phyloP scores from a whole-genome alignment of 1,139 yeast species.

The Sugiyamaella novakii region DNA sequence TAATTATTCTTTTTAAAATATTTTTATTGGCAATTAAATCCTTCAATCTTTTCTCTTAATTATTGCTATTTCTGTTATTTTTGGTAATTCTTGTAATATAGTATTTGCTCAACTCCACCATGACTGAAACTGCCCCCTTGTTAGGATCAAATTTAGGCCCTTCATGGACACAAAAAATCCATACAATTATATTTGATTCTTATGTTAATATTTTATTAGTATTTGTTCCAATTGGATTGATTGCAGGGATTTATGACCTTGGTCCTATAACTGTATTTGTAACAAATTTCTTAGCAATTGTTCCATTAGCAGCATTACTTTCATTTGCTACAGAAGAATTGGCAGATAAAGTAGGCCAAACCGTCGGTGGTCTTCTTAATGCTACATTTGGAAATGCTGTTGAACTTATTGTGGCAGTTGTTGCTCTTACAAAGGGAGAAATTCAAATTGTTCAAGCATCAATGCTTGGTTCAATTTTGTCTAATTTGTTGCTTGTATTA shows the following conservation, averaged over 20 bases:
- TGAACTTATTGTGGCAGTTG: slow-evolving; percentile 89
- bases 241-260: slow-evolving; percentile 63
- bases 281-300: slow-evolving; percentile 84
- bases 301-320: slow-evolving; percentile 87
- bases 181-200: slow-evolving; percentile 42
- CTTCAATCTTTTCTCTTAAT: no score
- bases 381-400: slow-evolving; percentile 96
- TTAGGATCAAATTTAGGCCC: slow-evolving; percentile 6
- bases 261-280: slow-evolving; percentile 63
- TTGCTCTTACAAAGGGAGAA: slow-evolving; percentile 84
- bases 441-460: slow-evolving; percentile 92
- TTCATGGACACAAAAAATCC: slow-evolving; percentile 24
- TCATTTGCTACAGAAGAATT: slow-evolving; percentile 94
- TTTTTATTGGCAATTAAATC: no score
- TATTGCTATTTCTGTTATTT: no score
- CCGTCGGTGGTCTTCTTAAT: slow-evolving; percentile 87
- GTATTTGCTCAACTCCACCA: no score
- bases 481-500: slow-evolving; percentile 81
- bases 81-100: no score
- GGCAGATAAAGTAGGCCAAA: slow-evolving; percentile 80
- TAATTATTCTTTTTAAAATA: no score
- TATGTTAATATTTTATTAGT: slow-evolving; percentile 76
- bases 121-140: slow-evolving; percentile 23
- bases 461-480: slow-evolving; percentile 90
- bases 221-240: slow-evolving; percentile 86